Evolutionary conservation across 768 basidiomycete genomes (phyloP), one percentile per base, ranked within the genome.

Genomic region (Galerina sulciceps): DNA sequence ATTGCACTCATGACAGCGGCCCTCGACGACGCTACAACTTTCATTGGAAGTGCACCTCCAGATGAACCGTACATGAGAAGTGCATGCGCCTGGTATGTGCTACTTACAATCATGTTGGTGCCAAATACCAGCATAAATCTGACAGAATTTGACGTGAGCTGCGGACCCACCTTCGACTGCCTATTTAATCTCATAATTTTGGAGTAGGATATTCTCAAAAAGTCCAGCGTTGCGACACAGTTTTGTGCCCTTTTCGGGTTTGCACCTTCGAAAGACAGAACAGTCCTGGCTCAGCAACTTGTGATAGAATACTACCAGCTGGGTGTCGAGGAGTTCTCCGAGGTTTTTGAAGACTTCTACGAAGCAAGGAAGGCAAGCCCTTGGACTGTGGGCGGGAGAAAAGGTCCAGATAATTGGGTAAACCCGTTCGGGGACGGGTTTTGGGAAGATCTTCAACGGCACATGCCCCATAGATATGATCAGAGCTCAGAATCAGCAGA

Each of bases 1-100:
- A 76, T 84, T 34, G 85, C 86, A 1, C 84, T 86, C 59, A 59
- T 88, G 48, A 80, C 74, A 65, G 84, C 81, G 42, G 85, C 88
- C 0, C 66, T 81, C 60, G 84, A 87, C 35, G 86, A 88, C 62
- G 76, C 86, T 14, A 84, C 83, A 63, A 70, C 69, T 4, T 89
- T 82, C 66, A 73, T 86, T 3, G 69, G 72, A 0, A 70, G 81
- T 45, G 84, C 86, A 0, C 85, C 87, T 0, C 87, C 86, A 0
- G 87, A 88, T 65, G 80, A 81, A 49, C 73, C 83, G 15, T 77
- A 86, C 64, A 82, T 85, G 78, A 81, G 81, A 69, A 80, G 76
- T 35, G 79, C 86, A 6, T 63, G 82, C 13, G 82, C 84, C 64
- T 86, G 85, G 85, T 81, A 79, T 65, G 79, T 85, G n/a, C 65